phyloP scores from a whole-genome alignment of 352 stramenopile species.

The Globisporangium iwayamae region DNA sequence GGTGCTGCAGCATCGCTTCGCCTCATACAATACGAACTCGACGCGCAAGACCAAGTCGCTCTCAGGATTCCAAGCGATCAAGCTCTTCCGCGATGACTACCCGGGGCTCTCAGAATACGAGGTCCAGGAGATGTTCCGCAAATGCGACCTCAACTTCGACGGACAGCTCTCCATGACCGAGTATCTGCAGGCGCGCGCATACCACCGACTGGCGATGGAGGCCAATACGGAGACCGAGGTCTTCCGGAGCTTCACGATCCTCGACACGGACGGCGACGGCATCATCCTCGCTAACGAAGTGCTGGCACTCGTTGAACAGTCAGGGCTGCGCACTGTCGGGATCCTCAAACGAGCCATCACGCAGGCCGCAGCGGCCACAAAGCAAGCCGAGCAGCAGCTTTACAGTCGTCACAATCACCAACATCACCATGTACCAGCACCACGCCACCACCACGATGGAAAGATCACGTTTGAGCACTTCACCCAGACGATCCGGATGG shows the following conservation, averaged over 20 bases:
- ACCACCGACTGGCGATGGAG: slow-evolving; percentile 51
- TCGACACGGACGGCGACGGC: slow-evolving; percentile 60
- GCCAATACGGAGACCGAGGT: slow-evolving; percentile 51
- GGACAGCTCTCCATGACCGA: slow-evolving; percentile 51
- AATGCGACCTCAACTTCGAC: slow-evolving; percentile 60
- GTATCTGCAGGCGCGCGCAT: slow-evolving; percentile 56
- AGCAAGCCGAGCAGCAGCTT: slow-evolving; percentile 15
- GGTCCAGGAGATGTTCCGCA: slow-evolving; percentile 48
- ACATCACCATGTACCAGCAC: neutral
- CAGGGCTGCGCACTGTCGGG: slow-evolving; percentile 33
- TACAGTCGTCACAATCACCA: neutral
- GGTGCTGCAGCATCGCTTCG: slow-evolving; percentile 49
- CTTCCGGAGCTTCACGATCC: slow-evolving; percentile 56
- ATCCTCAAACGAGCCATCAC: slow-evolving; percentile 48
- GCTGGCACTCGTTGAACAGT: slow-evolving; percentile 45
- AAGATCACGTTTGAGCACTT: slow-evolving; percentile 76
- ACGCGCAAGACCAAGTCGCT: slow-evolving; percentile 19
- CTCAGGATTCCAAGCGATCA: slow-evolving; percentile 36
- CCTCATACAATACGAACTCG: slow-evolving; percentile 13
- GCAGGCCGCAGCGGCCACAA: slow-evolving; percentile 42
- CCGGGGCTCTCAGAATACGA: slow-evolving; percentile 59
- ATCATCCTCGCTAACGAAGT: slow-evolving; percentile 49
- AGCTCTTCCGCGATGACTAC: slow-evolving; percentile 64
- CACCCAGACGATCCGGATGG: slow-evolving; percentile 42
- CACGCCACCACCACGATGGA: slow-evolving; percentile 22